phyloP scores from a whole-genome alignment of 768 basidiomycete genomes.

The Fomitopsis serialis region DNA sequence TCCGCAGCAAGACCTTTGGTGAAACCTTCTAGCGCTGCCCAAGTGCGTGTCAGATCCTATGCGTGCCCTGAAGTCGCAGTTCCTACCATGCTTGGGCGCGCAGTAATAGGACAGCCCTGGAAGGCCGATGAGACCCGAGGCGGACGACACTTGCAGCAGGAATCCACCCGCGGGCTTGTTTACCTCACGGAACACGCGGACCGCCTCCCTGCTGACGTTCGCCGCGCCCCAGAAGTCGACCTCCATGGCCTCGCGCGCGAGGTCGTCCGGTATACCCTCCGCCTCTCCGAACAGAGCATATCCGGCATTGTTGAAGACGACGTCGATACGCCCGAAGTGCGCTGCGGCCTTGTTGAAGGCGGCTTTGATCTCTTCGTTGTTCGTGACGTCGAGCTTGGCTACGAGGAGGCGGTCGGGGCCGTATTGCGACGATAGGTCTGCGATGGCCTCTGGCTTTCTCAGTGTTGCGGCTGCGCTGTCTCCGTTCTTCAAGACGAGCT shows the following conservation, averaged over 20 bases:
- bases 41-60: neutral
- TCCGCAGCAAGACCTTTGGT: slow-evolving; percentile 24
- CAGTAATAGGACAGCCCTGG: slow-evolving; percentile 11
- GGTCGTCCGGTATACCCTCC: slow-evolving; percentile 13
- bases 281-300: slow-evolving; percentile 11
- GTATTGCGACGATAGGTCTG: slow-evolving; percentile 16
- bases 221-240: slow-evolving; percentile 23
- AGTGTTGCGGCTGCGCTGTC: slow-evolving; percentile 20
- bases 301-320: slow-evolving; percentile 25
- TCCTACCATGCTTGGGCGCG: slow-evolving; percentile 7
- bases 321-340: slow-evolving; percentile 19
- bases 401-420: slow-evolving; percentile 13
- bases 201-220: slow-evolving; percentile 25
- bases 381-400: slow-evolving; percentile 18
- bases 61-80: too few relatives aligned
- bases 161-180: slow-evolving; percentile 32
- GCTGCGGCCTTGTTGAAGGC: slow-evolving; percentile 14
- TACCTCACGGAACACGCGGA: slow-evolving; percentile 30
- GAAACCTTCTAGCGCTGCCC: slow-evolving; percentile 27
- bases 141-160: slow-evolving; percentile 29
- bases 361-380: slow-evolving; percentile 4
- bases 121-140: slow-evolving; percentile 12
- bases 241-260: slow-evolving; percentile 16
- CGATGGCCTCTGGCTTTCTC: slow-evolving; percentile 16
- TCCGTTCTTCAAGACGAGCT: slow-evolving; percentile 16